Evolutionary conservation across 2,329 filamentous ascomycete species (phyloP).

Genomic region (Sporothrix brasiliensis): DNA sequence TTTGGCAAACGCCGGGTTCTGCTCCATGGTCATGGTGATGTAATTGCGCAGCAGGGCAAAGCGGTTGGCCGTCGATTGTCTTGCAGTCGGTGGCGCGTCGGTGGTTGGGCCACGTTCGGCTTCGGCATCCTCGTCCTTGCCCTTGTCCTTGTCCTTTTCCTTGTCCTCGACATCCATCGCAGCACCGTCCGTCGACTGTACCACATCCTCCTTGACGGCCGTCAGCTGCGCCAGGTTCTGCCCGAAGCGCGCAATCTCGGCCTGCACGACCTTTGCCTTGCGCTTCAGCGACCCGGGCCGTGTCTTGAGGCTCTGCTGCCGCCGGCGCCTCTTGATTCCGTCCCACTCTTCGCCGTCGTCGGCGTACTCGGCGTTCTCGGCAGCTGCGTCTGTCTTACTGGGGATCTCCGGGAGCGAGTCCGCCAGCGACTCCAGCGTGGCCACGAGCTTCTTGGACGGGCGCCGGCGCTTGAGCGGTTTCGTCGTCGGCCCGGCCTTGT

Average conservation of each 20-base stretch:
- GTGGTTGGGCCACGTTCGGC: background rate
- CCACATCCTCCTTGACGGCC: conserved; percentile 40
- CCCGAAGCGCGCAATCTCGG: conserved; percentile 82
- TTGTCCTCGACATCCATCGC: conserved; percentile 35
- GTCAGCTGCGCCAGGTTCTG: conserved; percentile 77
- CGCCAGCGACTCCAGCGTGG: conserved; percentile 73
- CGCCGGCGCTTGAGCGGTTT: conserved; percentile 59
- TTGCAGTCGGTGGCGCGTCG: conserved; percentile 31
- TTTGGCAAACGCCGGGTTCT: conserved; percentile 72
- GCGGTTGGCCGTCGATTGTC: conserved; percentile 56
- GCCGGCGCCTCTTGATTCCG: conserved; percentile 60
- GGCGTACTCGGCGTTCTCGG: conserved; percentile 44
- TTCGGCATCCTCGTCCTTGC: too few relatives aligned
- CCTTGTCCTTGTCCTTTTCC: conserved; percentile 31
- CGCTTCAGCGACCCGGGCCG: conserved; percentile 79
- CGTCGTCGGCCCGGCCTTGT: conserved; percentile 48
- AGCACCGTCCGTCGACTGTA: background rate
- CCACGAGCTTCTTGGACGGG: conserved; percentile 75
- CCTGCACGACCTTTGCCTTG: conserved; percentile 76
- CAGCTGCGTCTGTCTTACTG: conserved; percentile 44
- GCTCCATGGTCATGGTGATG: conserved; percentile 86
- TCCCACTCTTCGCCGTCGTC: conserved; percentile 39
- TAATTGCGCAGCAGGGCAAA: conserved; percentile 84
- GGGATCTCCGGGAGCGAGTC: conserved; percentile 74
- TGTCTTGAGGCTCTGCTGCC: conserved; percentile 73